Evolutionary conservation across 78 protist genomes (phyloP).

Genomic region (Dictyostelium purpureum): DNA sequence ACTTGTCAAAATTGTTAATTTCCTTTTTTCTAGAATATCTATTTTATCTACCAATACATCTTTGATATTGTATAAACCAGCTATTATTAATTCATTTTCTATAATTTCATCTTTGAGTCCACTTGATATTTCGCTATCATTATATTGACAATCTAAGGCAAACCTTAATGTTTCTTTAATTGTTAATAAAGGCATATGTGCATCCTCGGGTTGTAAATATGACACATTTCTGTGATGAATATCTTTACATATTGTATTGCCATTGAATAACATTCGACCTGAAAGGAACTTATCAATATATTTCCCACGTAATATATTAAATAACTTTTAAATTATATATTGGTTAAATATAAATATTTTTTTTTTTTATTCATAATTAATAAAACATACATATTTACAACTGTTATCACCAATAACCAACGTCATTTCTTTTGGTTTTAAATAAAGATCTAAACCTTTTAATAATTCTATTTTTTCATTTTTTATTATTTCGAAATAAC

Average conservation of each 20-base stretch:
- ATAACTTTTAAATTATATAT: neutral
- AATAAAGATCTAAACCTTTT: too few relatives aligned
- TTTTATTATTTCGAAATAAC: too few relatives aligned
- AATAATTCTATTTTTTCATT: too few relatives aligned
- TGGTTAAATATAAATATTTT: too few relatives aligned
- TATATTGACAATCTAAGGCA: constrained; percentile 18
- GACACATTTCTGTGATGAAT: neutral
- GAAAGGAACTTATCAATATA: neutral
- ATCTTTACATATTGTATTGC: neutral
- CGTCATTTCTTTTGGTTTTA: too few relatives aligned
- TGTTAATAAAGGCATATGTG: neutral
- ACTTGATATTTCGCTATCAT: neutral
- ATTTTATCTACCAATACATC: too few relatives aligned
- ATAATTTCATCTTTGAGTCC: constrained; percentile 19
- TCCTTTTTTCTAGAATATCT: too few relatives aligned
- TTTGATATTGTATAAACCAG: too few relatives aligned
- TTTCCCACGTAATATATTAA: neutral
- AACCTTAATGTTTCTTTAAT: constrained; percentile 49
- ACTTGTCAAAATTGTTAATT: neutral
- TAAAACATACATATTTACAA: too few relatives aligned
- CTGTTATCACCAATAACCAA: too few relatives aligned
- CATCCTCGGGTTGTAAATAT: neutral
- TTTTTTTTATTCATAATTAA: too few relatives aligned
- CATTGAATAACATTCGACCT: neutral
- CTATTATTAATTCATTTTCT: constrained; percentile 66